Evolutionary conservation across 2,329 filamentous ascomycete genomes (phyloP).

Genomic region (Dactylellina sp.): DNA sequence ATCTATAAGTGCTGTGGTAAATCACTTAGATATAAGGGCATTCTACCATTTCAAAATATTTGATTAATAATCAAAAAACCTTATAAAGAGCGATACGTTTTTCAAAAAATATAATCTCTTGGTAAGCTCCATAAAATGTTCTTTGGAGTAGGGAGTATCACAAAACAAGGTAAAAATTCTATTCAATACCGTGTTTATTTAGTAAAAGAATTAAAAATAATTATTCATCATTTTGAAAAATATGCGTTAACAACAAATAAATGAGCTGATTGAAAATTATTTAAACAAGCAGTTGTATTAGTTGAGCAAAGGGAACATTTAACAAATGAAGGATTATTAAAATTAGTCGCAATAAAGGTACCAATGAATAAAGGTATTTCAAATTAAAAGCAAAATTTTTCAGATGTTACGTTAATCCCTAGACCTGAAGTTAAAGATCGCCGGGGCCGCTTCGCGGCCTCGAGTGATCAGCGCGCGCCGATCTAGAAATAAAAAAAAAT

Average conservation of each 20-base stretch:
- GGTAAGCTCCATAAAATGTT: slow-evolving; percentile 14
- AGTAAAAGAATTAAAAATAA: slow-evolving; percentile 58
- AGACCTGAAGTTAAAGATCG: slow-evolving; percentile 26
- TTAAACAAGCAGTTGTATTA: slow-evolving; percentile 37
- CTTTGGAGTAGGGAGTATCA: slow-evolving; percentile 29
- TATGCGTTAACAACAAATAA: slow-evolving; percentile 46
- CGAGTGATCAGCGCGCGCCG: too few species aligned
- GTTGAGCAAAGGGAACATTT: slow-evolving; percentile 25
- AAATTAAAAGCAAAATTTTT: slow-evolving; percentile 25
- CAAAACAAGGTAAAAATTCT: slow-evolving; percentile 48
- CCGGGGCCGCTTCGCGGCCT: too few species aligned
- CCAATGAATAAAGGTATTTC: slow-evolving; percentile 33
- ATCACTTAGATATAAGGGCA: slow-evolving; percentile 16
- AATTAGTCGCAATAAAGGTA: slow-evolving; percentile 27
- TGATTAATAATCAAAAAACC: slow-evolving; percentile 12
- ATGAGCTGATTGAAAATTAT: slow-evolving; percentile 30
- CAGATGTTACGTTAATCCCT: slow-evolving; percentile 14
- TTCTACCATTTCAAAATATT: slow-evolving; percentile 17
- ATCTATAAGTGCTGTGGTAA: slow-evolving; percentile 13
- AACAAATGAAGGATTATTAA: slow-evolving; percentile 32
- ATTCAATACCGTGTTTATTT: slow-evolving; percentile 59
- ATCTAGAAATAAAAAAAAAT: slow-evolving; percentile 38
- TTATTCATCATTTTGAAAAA: slow-evolving; percentile 33
- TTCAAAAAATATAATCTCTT: slow-evolving; percentile 17
- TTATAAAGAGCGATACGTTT: slow-evolving; percentile 16